Conservation (phyloP, 2,329 filamentous ascomycete species). For the Neocucurbitaria cava region DNA sequence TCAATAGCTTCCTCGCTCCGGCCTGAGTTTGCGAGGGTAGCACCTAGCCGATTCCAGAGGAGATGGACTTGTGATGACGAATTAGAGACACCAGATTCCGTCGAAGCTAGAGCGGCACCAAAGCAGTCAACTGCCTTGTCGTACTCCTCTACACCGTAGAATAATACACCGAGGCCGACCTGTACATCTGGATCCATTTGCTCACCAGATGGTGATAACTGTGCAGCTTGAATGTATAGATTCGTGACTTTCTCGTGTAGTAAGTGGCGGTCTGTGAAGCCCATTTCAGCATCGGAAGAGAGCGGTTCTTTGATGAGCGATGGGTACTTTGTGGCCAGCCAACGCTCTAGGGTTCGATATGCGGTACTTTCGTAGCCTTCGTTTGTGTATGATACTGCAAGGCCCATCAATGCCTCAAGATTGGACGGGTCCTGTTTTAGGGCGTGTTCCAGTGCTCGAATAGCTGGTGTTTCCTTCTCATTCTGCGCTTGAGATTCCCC, state of each 20-base stretch:
- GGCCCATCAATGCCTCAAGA: constrained; percentile 87
- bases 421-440: constrained; percentile 88
- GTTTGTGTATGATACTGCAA: constrained; percentile 97
- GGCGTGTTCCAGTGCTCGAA: constrained; percentile 90
- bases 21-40: constrained; percentile 93
- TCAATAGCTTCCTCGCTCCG: constrained; percentile 95
- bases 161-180: constrained; percentile 93
- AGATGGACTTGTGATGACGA: constrained; percentile 87
- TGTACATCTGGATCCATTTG: constrained; percentile 99
- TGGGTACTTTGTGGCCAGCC: constrained; percentile 95
- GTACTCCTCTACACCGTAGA: constrained; percentile 98
- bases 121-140: constrained; percentile 99
- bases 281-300: constrained; percentile 79
- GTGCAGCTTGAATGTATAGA: constrained; percentile 89
- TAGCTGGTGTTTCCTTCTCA: constrained; percentile 96
- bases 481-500: constrained; percentile 96
- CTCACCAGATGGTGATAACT: constrained; percentile 87
- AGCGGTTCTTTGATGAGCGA: constrained; percentile 76
- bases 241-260: constrained; percentile 91
- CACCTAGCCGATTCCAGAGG: constrained; percentile 95
- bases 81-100: constrained; percentile 83
- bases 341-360: constrained; percentile 94
- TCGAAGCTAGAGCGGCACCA: constrained; percentile 84
- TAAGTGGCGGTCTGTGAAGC: constrained; percentile 90
- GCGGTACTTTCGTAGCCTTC: constrained; percentile 98